phyloP scores from a whole-genome alignment of 2,329 filamentous ascomycete species.

The Colletotrichum costaricense region DNA sequence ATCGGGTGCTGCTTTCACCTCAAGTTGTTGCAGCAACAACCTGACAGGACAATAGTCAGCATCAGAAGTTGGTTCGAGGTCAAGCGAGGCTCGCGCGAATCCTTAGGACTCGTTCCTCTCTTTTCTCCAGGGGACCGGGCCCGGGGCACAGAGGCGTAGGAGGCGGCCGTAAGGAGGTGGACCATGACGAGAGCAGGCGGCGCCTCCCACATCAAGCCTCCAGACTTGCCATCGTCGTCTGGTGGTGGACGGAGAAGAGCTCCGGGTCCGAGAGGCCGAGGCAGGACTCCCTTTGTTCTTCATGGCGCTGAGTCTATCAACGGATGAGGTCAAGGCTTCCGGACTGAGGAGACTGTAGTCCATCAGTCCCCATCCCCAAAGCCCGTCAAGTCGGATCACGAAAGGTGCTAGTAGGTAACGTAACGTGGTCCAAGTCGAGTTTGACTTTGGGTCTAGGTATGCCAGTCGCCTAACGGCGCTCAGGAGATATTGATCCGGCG shows the following conservation, averaged over 20 bases:
- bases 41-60: too few species aligned
- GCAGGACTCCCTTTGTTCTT: background rate
- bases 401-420: background rate
- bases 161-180: background rate
- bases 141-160: conserved; percentile 1
- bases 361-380: background rate
- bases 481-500: background rate
- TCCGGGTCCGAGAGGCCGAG: background rate
- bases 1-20: background rate
- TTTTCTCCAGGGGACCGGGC: background rate
- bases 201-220: background rate
- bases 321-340: background rate
- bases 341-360: background rate
- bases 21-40: background rate
- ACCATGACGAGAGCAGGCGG: conserved; percentile 22
- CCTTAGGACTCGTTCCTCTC: background rate
- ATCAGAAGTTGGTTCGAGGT: background rate
- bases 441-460: background rate
- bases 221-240: background rate
- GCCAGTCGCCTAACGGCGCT: background rate
- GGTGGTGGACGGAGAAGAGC: background rate
- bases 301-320: background rate
- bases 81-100: background rate
- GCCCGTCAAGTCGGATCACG: background rate
- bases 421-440: background rate